Conservation (phyloP, 768 basidiomycete genomes). For the Leccinum disarticulatum region DNA sequence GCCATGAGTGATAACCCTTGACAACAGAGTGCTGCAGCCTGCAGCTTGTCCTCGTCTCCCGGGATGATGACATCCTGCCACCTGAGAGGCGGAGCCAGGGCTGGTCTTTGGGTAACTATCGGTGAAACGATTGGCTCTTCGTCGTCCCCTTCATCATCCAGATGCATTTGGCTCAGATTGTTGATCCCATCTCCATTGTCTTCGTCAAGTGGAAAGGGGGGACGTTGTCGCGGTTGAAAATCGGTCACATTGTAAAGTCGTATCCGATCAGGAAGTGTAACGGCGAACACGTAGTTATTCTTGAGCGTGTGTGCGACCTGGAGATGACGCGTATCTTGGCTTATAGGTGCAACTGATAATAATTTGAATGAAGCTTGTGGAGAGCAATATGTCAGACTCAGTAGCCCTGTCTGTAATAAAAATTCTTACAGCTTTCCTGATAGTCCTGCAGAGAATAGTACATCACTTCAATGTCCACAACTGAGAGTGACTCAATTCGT, state of each 20-base stretch:
- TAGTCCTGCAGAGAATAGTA: constrained; percentile 53
- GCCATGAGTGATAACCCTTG: constrained; percentile 36
- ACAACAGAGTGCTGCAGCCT: constrained; percentile 43
- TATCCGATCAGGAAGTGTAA: constrained; percentile 43
- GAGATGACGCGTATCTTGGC: constrained; percentile 35
- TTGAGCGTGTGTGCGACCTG: constrained; percentile 43
- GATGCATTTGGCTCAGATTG: constrained; percentile 22
- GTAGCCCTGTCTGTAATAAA: not conserved
- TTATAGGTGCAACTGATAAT: constrained; percentile 50
- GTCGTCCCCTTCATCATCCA: constrained; percentile 31
- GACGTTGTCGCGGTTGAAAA: constrained; percentile 44
- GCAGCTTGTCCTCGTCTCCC: constrained; percentile 26
- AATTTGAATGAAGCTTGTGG: constrained; percentile 64
- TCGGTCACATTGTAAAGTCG: constrained; percentile 47
- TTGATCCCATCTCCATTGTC: constrained; percentile 24
- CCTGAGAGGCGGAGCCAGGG: constrained; percentile 18
- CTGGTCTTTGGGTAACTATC: not conserved
- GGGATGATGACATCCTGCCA: constrained; percentile 26
- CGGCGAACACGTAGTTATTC: constrained; percentile 54
- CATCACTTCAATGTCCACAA: constrained; percentile 7
- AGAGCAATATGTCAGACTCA: constrained; percentile 4
- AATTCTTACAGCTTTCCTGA: constrained; percentile 65
- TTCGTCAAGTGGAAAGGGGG: constrained; percentile 40
- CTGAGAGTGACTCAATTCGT: constrained; percentile 19
- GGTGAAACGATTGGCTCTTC: constrained; percentile 13